A percentile compares a stretch with the other conserved stretches of the same genome.
Evolutionary conservation across 2,329 filamentous ascomycete genomes (phyloP).

Genomic region (Arthrobotrys entomopaga): DNA sequence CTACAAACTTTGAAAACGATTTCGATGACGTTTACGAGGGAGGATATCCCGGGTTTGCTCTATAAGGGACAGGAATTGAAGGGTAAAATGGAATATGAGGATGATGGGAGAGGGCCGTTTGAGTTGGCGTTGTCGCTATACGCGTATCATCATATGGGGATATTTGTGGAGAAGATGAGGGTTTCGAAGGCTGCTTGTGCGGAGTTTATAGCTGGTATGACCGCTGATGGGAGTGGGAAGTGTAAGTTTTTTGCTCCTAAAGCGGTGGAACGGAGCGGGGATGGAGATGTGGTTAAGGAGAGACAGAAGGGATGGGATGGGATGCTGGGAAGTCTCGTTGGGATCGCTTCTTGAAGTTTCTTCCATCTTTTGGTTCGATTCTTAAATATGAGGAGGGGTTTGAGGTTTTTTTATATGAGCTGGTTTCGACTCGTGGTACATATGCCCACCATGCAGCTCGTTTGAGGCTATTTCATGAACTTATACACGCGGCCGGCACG

Average conservation of each 20-base stretch:
- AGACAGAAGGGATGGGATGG: slow-evolving; percentile 27
- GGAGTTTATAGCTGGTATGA: slow-evolving; percentile 27
- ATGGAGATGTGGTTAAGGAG: neutral
- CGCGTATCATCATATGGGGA: slow-evolving; percentile 46
- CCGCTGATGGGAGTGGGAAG: slow-evolving; percentile 41
- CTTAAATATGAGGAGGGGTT: too few relatives aligned
- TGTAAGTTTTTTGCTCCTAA: slow-evolving; percentile 37
- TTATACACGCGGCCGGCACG: neutral
- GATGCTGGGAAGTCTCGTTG: slow-evolving; percentile 23
- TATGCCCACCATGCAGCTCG: neutral
- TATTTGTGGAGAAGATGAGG: slow-evolving; percentile 42
- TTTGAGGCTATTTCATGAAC: slow-evolving; percentile 30
- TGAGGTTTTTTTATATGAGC: slow-evolving; percentile 18
- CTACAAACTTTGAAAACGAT: slow-evolving; percentile 41
- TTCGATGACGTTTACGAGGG: slow-evolving; percentile 35
- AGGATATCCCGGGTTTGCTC: slow-evolving; percentile 44
- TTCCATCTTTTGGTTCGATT: neutral
- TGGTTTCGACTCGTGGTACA: neutral
- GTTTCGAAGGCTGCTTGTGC: slow-evolving; percentile 35
- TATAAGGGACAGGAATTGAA: slow-evolving; percentile 37
- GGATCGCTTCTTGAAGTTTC: slow-evolving; percentile 17
- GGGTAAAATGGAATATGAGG: slow-evolving; percentile 13
- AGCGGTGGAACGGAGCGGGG: neutral
- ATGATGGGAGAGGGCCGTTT: slow-evolving; percentile 39
- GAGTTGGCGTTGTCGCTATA: slow-evolving; percentile 47